These are phyloP conservation scores for Psidium friedrichsthalianum DNA, from an alignment of 345 rosid genomes.

Conservation along the genomic window DNA sequence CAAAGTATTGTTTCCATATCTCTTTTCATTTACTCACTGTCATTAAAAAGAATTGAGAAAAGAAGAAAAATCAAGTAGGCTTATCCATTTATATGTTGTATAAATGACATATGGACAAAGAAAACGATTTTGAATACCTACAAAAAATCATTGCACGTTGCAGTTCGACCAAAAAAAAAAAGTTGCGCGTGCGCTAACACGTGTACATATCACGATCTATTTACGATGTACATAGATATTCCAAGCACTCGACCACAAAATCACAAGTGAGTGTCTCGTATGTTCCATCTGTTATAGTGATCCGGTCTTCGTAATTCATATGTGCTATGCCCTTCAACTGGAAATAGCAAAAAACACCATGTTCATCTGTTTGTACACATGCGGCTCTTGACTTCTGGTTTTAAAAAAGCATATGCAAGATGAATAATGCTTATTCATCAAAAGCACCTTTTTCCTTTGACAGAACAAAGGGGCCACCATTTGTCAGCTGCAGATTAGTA, in stretches of 20 bases:
- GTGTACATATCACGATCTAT: not conserved
- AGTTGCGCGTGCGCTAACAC: not conserved
- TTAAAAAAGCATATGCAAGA: not conserved
- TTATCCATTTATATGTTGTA: not conserved
- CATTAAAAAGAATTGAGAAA: not conserved
- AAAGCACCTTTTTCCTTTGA: not conserved
- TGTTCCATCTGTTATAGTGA: not conserved
- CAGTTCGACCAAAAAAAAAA: too few relatives aligned
- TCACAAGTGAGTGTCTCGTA: not conserved
- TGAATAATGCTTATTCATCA: not conserved
- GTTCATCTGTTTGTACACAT: not conserved
- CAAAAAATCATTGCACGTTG: not conserved
- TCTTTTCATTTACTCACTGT: not conserved
- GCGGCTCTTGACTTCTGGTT: not conserved
- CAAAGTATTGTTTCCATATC: not conserved
- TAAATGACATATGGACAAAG: not conserved
- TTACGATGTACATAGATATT: not conserved
- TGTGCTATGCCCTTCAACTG: not conserved
- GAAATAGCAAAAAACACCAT: not conserved
- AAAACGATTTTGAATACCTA: not conserved
- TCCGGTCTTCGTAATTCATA: not conserved
- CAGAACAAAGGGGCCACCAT: not conserved
- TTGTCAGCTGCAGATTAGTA: not conserved
- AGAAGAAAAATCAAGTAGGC: not conserved
- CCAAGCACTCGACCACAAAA: not conserved